Evolutionary conservation across 1,139 yeast species (phyloP), one percentile per base, ranked within the genome.

Genomic region (Kodamaea derodonti): DNA sequence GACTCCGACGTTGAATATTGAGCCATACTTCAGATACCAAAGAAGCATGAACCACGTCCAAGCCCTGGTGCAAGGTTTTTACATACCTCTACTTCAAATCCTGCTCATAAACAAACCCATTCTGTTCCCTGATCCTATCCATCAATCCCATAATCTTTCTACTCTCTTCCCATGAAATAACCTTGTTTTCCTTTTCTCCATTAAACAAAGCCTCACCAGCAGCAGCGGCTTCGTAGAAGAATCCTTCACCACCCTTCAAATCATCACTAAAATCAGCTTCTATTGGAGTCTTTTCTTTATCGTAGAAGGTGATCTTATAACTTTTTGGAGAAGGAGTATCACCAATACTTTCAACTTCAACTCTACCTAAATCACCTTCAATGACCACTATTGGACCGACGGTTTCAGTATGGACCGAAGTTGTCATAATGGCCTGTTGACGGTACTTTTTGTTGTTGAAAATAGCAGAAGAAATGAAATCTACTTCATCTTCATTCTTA

Each of bases 281-380:
- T 14, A 34, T 31, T 7, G 34, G 28, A 13, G 27, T 20, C 24
- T 27, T 35, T 7, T 28, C 25, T 6, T 45, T 42, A 24, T 39
- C 40, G 28, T 40, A 32, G 29, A 39, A 34, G 9, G 27, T 27
- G 18, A 46, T 39, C 13, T 31, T 42, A 38, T 43, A 43, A 12
- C 39, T 22, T 3, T 25, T 35, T 20, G 51, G 49, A 11, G 41
- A 42, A 2, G 58, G 56, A 8, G 56, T 52, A 35, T 46, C 47
- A 6, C 38, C 38, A 28, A 34, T 40, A 3, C 37, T 14, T 3
- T 13, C 16, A 23, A 43, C 48, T 33, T 46, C 38, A 4, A 37
- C 39, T 12, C 32, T 37, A 4, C 56, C 58, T 34, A 45, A 33
- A 13, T 47, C 45, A 13, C 56, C 56, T 29, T 52, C 56, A n/a